These are phyloP conservation scores for Lantana camara DNA, from an alignment of 257 asterid species.

Conservation along the genomic window DNA sequence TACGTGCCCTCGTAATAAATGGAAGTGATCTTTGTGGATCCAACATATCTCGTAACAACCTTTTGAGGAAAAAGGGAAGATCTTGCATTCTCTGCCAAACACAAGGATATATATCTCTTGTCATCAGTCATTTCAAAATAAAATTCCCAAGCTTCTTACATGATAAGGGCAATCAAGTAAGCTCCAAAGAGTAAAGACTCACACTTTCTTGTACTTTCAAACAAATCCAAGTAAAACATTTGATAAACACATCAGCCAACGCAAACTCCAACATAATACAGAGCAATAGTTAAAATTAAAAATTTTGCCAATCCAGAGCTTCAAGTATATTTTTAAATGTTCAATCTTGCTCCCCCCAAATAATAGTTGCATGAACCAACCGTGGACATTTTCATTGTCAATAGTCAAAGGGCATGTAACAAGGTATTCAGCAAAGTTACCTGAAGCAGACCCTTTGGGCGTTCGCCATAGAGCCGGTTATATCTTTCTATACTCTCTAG, in stretches of 20 bases:
- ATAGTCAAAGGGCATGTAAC: neutral
- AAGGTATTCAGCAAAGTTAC: slow-evolving; percentile 37
- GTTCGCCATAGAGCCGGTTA: slow-evolving; percentile 74
- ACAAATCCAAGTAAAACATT: neutral
- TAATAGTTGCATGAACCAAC: neutral
- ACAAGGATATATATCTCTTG: neutral
- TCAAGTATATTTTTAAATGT: too few species aligned
- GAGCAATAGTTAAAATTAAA: too few species aligned
- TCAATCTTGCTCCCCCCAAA: too few species aligned
- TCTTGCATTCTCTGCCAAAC: slow-evolving; percentile 86
- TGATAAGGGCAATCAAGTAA: neutral
- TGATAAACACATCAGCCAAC: too few species aligned
- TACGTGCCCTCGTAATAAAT: slow-evolving; percentile 71
- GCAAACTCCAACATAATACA: too few species aligned
- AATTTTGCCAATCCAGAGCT: too few species aligned
- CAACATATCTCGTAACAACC: slow-evolving; percentile 74
- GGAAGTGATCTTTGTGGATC: slow-evolving; percentile 95
- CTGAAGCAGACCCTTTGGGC: slow-evolving; percentile 64
- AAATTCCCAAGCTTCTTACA: neutral
- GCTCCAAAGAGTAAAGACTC: too few species aligned
- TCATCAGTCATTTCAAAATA: slow-evolving; percentile 28
- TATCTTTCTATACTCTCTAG: slow-evolving; percentile 69
- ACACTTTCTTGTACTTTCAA: neutral
- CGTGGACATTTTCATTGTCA: neutral
- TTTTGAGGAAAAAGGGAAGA: slow-evolving; percentile 91